phyloP scores from a whole-genome alignment of 106 monocot species.

The Gastrodia elata region DNA sequence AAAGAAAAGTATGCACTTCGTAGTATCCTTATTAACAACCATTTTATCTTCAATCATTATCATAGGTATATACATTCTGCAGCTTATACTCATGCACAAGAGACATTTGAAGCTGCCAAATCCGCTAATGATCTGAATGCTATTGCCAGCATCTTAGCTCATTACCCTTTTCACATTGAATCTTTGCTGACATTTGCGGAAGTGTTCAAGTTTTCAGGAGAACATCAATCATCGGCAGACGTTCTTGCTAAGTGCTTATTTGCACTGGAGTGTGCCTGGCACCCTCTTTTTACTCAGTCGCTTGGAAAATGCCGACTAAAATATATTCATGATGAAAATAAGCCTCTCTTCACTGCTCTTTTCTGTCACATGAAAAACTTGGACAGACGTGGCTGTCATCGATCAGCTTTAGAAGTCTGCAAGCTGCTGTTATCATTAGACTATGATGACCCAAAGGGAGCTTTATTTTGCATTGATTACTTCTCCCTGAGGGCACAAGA shows the following conservation, averaged over 20 bases:
- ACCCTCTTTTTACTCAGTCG: conserved; percentile 64
- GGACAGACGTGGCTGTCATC: conserved; percentile 91
- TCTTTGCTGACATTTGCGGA: conserved; percentile 90
- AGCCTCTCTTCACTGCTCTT: conserved; percentile 81
- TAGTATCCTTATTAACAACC: too few relatives aligned
- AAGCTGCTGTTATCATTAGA: conserved; percentile 82
- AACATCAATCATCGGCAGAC: conserved; percentile 85
- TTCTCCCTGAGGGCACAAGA: conserved; percentile 83
- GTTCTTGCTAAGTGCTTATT: conserved; percentile 73
- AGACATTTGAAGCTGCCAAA: conserved; percentile 82
- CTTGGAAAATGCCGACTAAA: conserved; percentile 61
- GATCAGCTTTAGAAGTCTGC: conserved; percentile 93
- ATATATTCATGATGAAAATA: conserved; percentile 73
- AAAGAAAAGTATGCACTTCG: too few relatives aligned
- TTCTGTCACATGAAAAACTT: conserved; percentile 87
- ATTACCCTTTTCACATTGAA: conserved; percentile 77
- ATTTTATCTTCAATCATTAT: background rate
- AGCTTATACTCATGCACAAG: conserved; percentile 59
- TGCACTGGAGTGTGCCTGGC: conserved; percentile 94
- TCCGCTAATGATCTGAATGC: conserved; percentile 75
- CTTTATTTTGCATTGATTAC: conserved; percentile 91
- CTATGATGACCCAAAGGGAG: conserved; percentile 84
- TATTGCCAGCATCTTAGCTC: conserved; percentile 62
- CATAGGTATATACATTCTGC: conserved; percentile 59
- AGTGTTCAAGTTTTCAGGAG: conserved; percentile 91